A percentile compares a stretch with the other conserved stretches of the same genome.
phyloP scores from a whole-genome alignment of 305 asterid species.

The Fraxinus sp. region DNA sequence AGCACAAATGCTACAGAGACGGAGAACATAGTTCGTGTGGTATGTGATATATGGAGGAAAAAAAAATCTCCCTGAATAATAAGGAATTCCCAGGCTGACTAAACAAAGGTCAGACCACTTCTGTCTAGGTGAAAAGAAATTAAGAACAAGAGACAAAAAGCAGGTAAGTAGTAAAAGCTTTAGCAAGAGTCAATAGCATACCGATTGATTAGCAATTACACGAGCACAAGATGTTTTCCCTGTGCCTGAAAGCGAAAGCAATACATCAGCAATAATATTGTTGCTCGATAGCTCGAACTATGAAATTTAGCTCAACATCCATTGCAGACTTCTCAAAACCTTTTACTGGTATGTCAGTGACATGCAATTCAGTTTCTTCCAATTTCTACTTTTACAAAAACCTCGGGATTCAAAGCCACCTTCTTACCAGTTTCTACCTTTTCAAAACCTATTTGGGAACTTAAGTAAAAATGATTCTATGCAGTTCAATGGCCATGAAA shows the following conservation, averaged over 20 bases:
- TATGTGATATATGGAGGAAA: constrained; percentile 1
- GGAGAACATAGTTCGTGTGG: constrained; percentile 4
- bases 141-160: constrained; percentile 9
- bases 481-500: background rate
- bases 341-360: background rate
- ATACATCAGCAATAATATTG: constrained; percentile 19
- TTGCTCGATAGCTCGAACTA: constrained; percentile 11
- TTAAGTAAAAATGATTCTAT: background rate
- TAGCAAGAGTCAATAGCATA: constrained; percentile 37
- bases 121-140: background rate
- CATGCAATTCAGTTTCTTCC: background rate
- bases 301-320: background rate
- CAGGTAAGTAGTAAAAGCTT: constrained; percentile 16
- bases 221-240: constrained; percentile 99
- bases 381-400: background rate
- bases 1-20: background rate
- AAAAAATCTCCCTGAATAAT: background rate
- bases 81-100: background rate
- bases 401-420: constrained; percentile 3
- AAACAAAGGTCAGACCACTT: background rate
- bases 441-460: background rate
- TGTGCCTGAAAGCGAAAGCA: constrained; percentile 70
- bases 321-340: constrained; percentile 4
- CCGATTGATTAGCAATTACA: constrained; percentile 93
- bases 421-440: background rate